phyloP scores from a whole-genome alignment of 352 stramenopile genomes.

The Globisporangium splendens region DNA sequence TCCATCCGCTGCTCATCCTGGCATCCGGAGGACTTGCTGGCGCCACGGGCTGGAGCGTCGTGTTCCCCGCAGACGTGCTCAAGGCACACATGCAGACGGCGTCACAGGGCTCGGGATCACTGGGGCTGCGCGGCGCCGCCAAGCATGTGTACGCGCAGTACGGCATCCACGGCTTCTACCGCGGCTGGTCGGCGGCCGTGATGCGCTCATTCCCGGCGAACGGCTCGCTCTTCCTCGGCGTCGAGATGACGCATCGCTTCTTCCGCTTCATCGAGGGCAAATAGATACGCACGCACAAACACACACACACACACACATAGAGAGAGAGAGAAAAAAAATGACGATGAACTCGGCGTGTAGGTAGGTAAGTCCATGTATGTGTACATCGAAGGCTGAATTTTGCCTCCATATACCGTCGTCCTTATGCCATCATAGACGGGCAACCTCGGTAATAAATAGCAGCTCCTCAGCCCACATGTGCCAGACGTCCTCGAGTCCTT shows the following conservation, averaged over 20 bases:
- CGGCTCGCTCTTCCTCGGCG: constrained; percentile 86
- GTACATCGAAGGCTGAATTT: no score
- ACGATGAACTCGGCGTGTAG: no score
- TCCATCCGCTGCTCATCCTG: constrained; percentile 72
- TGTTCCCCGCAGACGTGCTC: constrained; percentile 84
- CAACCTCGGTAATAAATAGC: no score
- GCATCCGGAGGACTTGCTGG: constrained; percentile 71
- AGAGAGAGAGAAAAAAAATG: no score
- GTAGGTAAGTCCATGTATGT: no score
- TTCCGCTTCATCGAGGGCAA: constrained; percentile 56
- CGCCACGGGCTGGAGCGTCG: constrained; percentile 78
- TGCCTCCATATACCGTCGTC: no score
- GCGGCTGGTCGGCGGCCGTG: constrained; percentile 81
- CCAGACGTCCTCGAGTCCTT: background rate
- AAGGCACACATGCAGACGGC: constrained; percentile 83
- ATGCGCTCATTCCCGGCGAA: constrained; percentile 87
- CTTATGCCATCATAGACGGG: no score
- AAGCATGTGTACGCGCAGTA: constrained; percentile 59
- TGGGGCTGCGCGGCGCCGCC: constrained; percentile 46
- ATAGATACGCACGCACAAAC: constrained; percentile 1
- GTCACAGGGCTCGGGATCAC: constrained; percentile 13
- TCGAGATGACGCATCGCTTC: constrained; percentile 83
- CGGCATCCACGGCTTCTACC: constrained; percentile 81
- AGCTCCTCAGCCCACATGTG: background rate
- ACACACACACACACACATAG: no score